Percentiles rank a stretch among this genome's conserved stretches.
phyloP scores from a whole-genome alignment of 345 rosid genomes.

The Populus alba region DNA sequence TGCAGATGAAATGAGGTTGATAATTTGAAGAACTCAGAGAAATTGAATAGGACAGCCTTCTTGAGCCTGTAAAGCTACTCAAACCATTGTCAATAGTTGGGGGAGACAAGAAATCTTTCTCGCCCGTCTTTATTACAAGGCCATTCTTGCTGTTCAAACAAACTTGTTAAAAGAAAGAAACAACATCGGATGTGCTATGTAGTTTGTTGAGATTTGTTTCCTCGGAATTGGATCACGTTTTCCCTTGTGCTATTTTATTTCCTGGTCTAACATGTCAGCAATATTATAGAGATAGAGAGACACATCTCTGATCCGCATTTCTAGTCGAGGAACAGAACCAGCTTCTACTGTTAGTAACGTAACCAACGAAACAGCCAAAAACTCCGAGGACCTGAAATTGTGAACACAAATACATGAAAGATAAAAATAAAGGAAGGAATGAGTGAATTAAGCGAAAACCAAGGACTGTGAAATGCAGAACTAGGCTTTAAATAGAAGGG shows the following conservation, averaged over 20 bases:
- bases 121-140: background rate
- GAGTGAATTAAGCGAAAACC: background rate
- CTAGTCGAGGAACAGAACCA: background rate
- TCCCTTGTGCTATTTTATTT: background rate
- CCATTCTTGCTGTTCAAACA: background rate
- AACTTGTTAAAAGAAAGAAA: background rate
- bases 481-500: background rate
- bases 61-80: background rate
- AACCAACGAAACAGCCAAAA: background rate
- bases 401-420: background rate
- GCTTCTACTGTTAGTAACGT: background rate
- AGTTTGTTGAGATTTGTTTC: background rate
- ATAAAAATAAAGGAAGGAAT: background rate
- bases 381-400: background rate
- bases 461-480: background rate
- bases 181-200: background rate
- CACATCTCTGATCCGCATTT: background rate
- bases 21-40: too few species aligned
- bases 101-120: background rate
- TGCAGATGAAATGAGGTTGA: too few species aligned
- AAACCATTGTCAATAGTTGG: background rate
- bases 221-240: background rate
- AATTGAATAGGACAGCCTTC: background rate
- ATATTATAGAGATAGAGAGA: background rate
- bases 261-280: background rate